phyloP scores from a whole-genome alignment of 2,329 filamentous ascomycete species.

The Paraphaeosphaeria sporulosa region DNA sequence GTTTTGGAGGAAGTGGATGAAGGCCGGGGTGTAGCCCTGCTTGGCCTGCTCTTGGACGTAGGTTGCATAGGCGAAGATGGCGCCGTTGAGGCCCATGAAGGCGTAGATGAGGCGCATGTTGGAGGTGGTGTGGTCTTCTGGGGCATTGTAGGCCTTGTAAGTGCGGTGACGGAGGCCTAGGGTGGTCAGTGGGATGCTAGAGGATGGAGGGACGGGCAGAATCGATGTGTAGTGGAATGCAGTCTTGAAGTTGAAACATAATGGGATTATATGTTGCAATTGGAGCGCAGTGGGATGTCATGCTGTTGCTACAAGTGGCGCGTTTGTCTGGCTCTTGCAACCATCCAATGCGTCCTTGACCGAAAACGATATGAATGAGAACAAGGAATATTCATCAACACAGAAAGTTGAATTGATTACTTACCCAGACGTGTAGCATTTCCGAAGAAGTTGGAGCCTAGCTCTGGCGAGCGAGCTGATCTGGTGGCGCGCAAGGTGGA shows the following conservation, averaged over 20 bases:
- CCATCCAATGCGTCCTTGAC: not conserved
- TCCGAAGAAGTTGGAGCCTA: constrained; percentile 29
- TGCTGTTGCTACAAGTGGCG: too few species aligned
- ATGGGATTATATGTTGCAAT: too few species aligned
- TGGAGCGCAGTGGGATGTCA: too few species aligned
- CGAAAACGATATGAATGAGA: not conserved
- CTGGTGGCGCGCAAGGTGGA: constrained; percentile 8
- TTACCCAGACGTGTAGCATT: not conserved
- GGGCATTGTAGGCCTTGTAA: constrained; percentile 16
- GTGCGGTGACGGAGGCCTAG: constrained; percentile 18
- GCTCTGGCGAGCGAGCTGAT: constrained; percentile 11
- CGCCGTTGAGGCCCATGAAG: constrained; percentile 51
- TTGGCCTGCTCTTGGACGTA: constrained; percentile 40
- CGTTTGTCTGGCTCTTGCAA: not conserved
- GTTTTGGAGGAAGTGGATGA: constrained; percentile 34
- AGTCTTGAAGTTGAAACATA: too few species aligned
- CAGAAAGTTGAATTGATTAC: not conserved
- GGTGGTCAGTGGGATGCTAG: not conserved
- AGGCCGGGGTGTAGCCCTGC: constrained; percentile 25
- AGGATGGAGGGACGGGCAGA: too few species aligned
- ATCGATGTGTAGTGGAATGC: too few species aligned
- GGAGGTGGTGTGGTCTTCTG: not conserved
- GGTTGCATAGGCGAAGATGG: constrained; percentile 49
- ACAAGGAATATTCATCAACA: too few species aligned
- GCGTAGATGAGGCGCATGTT: constrained; percentile 41